phyloP scores from a whole-genome alignment of 1,284 basidiomycete genomes.

The Malassezia cuniculi region DNA sequence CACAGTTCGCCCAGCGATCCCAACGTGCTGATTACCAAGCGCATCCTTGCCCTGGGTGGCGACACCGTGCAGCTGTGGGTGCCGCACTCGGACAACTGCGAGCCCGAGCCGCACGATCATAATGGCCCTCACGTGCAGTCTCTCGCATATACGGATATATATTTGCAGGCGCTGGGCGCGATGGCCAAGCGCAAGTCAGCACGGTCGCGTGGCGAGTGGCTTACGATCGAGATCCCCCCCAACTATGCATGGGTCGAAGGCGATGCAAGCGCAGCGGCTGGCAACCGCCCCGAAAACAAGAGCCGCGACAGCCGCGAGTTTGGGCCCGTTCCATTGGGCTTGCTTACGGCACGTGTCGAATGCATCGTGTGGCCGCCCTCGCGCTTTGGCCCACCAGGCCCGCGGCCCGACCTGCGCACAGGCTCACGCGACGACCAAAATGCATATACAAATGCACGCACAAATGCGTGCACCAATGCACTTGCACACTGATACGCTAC shows the following conservation, averaged over 20 bases:
- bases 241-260: slow-evolving; percentile 51
- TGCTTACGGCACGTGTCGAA: slow-evolving; percentile 47
- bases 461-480: too few relatives aligned
- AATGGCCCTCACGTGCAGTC: background rate
- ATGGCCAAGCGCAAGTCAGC: slow-evolving; percentile 5
- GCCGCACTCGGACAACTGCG: slow-evolving; percentile 1
- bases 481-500: too few relatives aligned
- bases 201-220: slow-evolving; percentile 15
- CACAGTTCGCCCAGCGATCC: slow-evolving; percentile 49
- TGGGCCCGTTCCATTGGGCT: slow-evolving; percentile 47
- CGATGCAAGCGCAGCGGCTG: slow-evolving; percentile 45
- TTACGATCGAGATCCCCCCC: slow-evolving; percentile 24
- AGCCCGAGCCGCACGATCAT: slow-evolving; percentile 26
- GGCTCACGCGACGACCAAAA: background rate
- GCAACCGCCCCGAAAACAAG: slow-evolving; percentile 4
- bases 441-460: too few relatives aligned
- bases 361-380: slow-evolving; percentile 47
- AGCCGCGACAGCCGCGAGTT: slow-evolving; percentile 14
- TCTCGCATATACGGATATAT: slow-evolving; percentile 10
- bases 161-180: slow-evolving; percentile 3
- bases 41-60: slow-evolving; percentile 51
- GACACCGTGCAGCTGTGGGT: slow-evolving; percentile 47
- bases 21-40: slow-evolving; percentile 49
- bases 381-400: slow-evolving; percentile 21
- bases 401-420: slow-evolving; percentile 11